These are phyloP conservation scores for Phytopythium cucurbitacearum DNA, from an alignment of 352 stramenopile species.

Conservation along the genomic window DNA sequence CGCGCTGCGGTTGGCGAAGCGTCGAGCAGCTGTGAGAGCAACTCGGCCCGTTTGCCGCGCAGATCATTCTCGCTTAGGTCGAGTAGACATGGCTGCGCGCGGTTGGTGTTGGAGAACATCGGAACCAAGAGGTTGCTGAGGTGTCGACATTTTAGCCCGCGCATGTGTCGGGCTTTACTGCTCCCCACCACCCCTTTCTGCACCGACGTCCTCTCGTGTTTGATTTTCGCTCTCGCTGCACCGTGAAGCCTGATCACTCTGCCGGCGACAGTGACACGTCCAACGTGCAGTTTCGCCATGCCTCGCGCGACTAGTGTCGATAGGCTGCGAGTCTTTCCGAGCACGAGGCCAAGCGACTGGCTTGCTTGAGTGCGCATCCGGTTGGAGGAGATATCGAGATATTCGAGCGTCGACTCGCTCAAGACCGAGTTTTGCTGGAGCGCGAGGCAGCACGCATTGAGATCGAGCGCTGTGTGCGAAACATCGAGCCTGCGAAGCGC, in stretches of 20 bases:
- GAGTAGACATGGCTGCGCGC: constrained; percentile 34
- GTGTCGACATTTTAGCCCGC: constrained; percentile 22
- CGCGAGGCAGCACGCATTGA: constrained; percentile 46
- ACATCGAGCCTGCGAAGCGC: constrained; percentile 55
- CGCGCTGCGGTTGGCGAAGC: constrained; percentile 30
- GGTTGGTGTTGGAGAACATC: constrained; percentile 60
- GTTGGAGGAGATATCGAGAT: constrained; percentile 72
- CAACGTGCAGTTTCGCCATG: constrained; percentile 31
- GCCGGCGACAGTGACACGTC: constrained; percentile 4
- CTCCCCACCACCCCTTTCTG: no score
- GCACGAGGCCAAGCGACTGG: constrained; percentile 46
- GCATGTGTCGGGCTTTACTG: constrained; percentile 7
- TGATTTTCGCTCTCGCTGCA: no score
- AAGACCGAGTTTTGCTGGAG: constrained; percentile 66
- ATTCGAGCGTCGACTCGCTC: constrained; percentile 50
- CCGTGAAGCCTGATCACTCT: not conserved
- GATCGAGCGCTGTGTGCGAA: constrained; percentile 50
- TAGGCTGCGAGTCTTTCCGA: constrained; percentile 64
- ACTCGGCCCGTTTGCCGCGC: constrained; percentile 32
- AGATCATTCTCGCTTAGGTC: constrained; percentile 81
- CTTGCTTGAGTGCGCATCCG: constrained; percentile 47
- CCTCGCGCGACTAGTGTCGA: constrained; percentile 52
- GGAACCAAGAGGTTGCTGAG: constrained; percentile 51
- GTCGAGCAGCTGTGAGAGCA: constrained; percentile 48
- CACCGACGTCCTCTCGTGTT: no score